Evolutionary conservation across 805 yeast genomes (phyloP), one percentile per base, ranked within the genome.

Genomic region (Teunomyces cretensis): DNA sequence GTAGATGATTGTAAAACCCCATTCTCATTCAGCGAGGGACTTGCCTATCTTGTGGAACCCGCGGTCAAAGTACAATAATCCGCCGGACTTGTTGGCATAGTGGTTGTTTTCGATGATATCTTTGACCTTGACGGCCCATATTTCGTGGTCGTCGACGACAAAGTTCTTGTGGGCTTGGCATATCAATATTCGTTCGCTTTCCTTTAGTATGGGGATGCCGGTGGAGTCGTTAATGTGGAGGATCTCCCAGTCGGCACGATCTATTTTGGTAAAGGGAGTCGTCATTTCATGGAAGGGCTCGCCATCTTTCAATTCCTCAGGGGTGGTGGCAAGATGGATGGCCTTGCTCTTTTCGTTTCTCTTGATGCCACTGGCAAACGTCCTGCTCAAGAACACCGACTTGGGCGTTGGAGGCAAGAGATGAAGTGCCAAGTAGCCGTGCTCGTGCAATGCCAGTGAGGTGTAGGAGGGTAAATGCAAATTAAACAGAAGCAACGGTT

Each of bases 381-480:
- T 74, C 46, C 84, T 73, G 2, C 91, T 89, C 41, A 90, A 61
- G 9, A 63, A 58, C 1, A 81, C 84, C 1, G 88, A 74, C 11
- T 68, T 67, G 0, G 57, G 48, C 0, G 76, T 70, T 0, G 96
- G 92, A 2, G 80, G 81, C 54, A 92, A 65, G 19, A 89, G 61
- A 62, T 92, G 96, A 9, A 92, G 67, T 1, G 95, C 96, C 58
- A 89, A 76, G 43, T 72, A 65, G 30, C 62, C 55, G 41, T 72
- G 72, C n/a, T 72, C 66, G 55, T 86, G 88, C 22, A 92, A 67
- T 9, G 79, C 68, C 6, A 71, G 68, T 0, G 96, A 84, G 0
- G 98, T 91, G 27, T 83, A 75, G 4, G 96, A 88, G 0, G 98
- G 98, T 11, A 83, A 68, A 62, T 88, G 96, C 31, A 92, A 69